phyloP scores from a whole-genome alignment of 2,329 filamentous ascomycete species.

The Fusarium cicatricum region DNA sequence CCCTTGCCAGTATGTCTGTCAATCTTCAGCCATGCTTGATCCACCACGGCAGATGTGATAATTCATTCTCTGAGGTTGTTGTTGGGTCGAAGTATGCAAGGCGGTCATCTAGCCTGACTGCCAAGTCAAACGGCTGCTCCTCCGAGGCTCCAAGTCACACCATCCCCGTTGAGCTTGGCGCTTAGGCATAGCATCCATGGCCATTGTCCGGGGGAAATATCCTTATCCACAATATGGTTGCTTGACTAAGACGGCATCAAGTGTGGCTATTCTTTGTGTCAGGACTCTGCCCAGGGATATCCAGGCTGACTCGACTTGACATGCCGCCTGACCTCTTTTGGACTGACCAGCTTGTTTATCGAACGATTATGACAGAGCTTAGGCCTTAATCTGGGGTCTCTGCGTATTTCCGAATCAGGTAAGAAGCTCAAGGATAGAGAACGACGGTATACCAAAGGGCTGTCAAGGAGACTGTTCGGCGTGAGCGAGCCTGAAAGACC shows the following conservation, averaged over 20 bases:
- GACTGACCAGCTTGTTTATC: constrained; percentile 12
- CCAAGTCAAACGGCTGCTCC: constrained; percentile 15
- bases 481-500: neutral
- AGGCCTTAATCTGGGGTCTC: constrained; percentile 12
- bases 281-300: neutral
- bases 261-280: neutral
- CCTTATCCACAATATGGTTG: neutral
- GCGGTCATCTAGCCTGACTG: constrained; percentile 5
- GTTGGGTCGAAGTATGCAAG: neutral
- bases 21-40: constrained; percentile 6
- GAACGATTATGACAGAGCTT: constrained; percentile 10
- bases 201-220: neutral
- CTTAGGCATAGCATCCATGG: constrained; percentile 6
- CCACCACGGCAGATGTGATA: constrained; percentile 10
- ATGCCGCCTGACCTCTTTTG: constrained; percentile 13
- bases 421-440: neutral
- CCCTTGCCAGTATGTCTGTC: neutral
- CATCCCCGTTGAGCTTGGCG: constrained; percentile 1
- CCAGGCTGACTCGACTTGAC: neutral
- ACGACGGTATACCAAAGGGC: neutral
- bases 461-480: neutral
- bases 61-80: neutral
- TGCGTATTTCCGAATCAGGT: constrained; percentile 15
- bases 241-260: neutral
- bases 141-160: constrained; percentile 2